Conservation (phyloP, 208 protist species). For the Sergeia podlipaevii region DNA sequence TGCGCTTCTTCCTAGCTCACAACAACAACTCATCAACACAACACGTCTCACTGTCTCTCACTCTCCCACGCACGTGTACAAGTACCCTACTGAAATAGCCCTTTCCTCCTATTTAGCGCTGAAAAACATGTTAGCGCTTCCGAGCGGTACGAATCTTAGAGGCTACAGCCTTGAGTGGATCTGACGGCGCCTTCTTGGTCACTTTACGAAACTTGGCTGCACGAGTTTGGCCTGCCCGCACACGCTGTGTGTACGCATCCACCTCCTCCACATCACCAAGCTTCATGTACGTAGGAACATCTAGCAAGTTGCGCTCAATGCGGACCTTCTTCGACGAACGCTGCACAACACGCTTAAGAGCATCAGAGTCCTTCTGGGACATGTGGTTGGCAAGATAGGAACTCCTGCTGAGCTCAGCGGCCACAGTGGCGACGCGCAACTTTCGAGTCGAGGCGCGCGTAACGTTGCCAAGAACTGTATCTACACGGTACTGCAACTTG, state of each 20-base stretch:
- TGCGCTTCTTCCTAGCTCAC: too few relatives aligned
- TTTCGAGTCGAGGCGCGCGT: constrained; percentile 77
- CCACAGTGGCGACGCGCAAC: constrained; percentile 77
- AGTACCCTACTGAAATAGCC: neutral
- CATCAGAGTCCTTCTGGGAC: constrained; percentile 85
- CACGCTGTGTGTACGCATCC: constrained; percentile 69
- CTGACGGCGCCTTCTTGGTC: constrained; percentile 24
- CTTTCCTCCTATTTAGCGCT: neutral
- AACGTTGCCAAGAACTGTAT: constrained; percentile 72
- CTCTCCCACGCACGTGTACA: too few relatives aligned
- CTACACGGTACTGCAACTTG: constrained; percentile 84
- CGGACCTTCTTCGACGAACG: constrained; percentile 70
- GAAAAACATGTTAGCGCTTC: constrained; percentile 25
- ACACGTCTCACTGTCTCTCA: neutral
- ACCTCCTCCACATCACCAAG: constrained; percentile 60
- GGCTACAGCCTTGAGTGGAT: constrained; percentile 64
- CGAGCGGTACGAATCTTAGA: constrained; percentile 44
- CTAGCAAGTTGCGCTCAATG: constrained; percentile 81
- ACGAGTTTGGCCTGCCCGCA: constrained; percentile 53
- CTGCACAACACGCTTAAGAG: constrained; percentile 75
- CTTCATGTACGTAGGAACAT: constrained; percentile 90
- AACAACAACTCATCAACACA: neutral
- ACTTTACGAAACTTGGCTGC: constrained; percentile 24
- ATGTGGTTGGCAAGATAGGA: constrained; percentile 91
- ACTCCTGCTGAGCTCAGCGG: constrained; percentile 84